A percentile compares a stretch with the other conserved stretches of the same genome.
phyloP scores from a whole-genome alignment of 805 yeast species.

The Pichia kluyveri region DNA sequence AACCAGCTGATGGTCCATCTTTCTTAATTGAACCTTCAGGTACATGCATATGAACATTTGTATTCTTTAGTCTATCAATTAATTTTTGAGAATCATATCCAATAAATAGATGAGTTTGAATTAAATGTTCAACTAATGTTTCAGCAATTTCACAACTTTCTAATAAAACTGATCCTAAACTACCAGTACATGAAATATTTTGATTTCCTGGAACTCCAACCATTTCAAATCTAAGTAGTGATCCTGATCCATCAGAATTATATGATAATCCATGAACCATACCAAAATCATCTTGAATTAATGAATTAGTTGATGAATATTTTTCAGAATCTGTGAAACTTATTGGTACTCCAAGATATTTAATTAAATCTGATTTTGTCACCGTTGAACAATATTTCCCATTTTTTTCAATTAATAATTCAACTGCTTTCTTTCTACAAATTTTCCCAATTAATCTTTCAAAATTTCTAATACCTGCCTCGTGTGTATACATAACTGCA shows the following conservation, averaged over 20 bases:
- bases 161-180: constrained; percentile 69
- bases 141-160: constrained; percentile 78
- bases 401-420: constrained; percentile 33
- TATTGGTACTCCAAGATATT: constrained; percentile 54
- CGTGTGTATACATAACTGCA: constrained; percentile 67
- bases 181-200: constrained; percentile 62
- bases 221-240: constrained; percentile 71
- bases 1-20: constrained; percentile 66
- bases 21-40: constrained; percentile 60
- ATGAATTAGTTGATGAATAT: constrained; percentile 36
- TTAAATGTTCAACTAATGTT: constrained; percentile 57
- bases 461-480: constrained; percentile 76
- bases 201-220: constrained; percentile 48
- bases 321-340: constrained; percentile 25
- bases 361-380: constrained; percentile 46
- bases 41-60: constrained; percentile 61
- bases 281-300: constrained; percentile 49
- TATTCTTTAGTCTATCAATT: constrained; percentile 37
- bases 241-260: constrained; percentile 80
- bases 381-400: constrained; percentile 34
- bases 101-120: constrained; percentile 18
- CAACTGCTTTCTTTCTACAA: constrained; percentile 78
- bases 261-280: constrained; percentile 84
- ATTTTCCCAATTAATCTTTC: constrained; percentile 69
- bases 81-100: constrained; percentile 21